Base-by-base conservation (phyloP, 2,329 filamentous ascomycete genomes). In the Penicillium sp. region DNA sequence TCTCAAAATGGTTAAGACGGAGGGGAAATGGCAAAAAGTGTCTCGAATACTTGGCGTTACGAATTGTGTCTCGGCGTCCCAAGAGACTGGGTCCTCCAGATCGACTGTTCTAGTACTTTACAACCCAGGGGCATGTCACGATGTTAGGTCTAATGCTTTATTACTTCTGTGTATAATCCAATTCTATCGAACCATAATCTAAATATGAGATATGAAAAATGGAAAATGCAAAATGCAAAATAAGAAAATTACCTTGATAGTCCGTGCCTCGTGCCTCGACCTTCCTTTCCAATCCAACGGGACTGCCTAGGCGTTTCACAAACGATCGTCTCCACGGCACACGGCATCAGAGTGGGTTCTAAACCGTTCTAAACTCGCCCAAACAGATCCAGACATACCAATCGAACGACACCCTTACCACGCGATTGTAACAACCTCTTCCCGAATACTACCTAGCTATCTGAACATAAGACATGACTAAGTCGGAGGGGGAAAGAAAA, bases 91-190 rank as follows among this genome's bases (percentile, higher is more conserved):
- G 15, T 18, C 15, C 15, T 18, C 15, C 15, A 18, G 15, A 18
- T 33, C 23, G 38, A 23, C 23, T 27, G 23, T 40, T 40, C 38
- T 25, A 7, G 23, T 40, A 8, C 23, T n/a, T 40, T 27, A 7
- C 38, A 7, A 24, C 23, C 38, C 23, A 7, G 23, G 38, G 27
- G 40, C 31, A 31, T 31, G 35, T 33, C 37, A 41, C n/a, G 28
- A 46, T 23, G 29, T 41, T 29, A 27, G 29, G 20, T 46, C 29
- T 46, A 46, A 46, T 42, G 45, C 38, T 46, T 38, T 24, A 25
- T 42, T 37, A 13, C 12, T 29, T 41, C 10, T 32, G 31, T 32
- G 31, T 32, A 42, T 42, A 23, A 35, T 25, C 25, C 33, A 15
- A 24, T 25, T 29, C 29, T 35, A 35, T 15, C n/a, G n/a, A 46